phyloP scores from a whole-genome alignment of 1,139 yeast species.

The Hemisphaericaspora subhashii region DNA sequence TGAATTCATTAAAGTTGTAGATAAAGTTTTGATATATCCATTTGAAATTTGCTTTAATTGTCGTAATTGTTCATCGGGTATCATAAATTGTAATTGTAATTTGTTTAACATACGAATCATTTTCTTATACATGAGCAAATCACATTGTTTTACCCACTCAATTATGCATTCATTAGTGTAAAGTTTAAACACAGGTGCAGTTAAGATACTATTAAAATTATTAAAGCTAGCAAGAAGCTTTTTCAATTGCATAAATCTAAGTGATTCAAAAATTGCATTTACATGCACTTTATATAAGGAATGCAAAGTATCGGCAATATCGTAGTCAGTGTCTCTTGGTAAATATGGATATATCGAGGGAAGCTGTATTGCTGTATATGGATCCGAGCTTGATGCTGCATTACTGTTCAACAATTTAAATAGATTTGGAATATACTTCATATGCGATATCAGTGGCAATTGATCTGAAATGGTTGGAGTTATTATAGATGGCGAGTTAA shows the following conservation, averaged over 20 bases:
- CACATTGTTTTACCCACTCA: constrained; percentile 70
- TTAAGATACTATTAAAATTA: constrained; percentile 58
- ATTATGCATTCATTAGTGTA: constrained; percentile 50
- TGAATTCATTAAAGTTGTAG: constrained; percentile 29
- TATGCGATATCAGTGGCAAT: constrained; percentile 19
- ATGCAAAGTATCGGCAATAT: constrained; percentile 60
- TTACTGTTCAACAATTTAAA: constrained; percentile 28
- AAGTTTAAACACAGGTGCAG: constrained; percentile 65
- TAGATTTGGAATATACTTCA: constrained; percentile 40
- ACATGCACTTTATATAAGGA: constrained; percentile 66
- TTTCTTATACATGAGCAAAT: constrained; percentile 58
- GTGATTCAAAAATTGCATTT: constrained; percentile 58
- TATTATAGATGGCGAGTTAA: constrained; percentile 15
- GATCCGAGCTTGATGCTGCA: constrained; percentile 21
- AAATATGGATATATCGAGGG: constrained; percentile 56
- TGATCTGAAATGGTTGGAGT: constrained; percentile 13
- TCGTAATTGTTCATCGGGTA: constrained; percentile 55
- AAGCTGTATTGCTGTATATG: constrained; percentile 36
- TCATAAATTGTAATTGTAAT: constrained; percentile 55
- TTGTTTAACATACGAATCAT: constrained; percentile 68
- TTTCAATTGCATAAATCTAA: constrained; percentile 68
- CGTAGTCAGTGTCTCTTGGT: constrained; percentile 52
- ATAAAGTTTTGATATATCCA: constrained; percentile 41
- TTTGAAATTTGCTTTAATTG: constrained; percentile 48
- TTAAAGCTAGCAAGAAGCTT: constrained; percentile 55